Evolutionary conservation across 805 yeast species (phyloP).

Genomic region (Hyphopichia homilentoma): DNA sequence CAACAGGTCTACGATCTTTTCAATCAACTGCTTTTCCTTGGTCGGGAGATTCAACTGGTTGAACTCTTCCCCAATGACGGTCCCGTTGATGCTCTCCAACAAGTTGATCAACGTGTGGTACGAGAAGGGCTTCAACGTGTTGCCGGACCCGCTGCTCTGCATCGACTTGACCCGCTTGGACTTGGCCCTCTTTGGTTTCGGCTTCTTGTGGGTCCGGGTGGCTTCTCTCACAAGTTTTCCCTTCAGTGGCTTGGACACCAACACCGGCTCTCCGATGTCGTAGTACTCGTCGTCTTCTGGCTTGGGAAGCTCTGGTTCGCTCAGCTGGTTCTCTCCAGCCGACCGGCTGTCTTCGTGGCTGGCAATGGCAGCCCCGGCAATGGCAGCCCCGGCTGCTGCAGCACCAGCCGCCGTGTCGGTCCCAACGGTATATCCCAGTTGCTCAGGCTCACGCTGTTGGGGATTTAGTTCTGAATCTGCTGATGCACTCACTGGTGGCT

Average conservation of each 20-base stretch:
- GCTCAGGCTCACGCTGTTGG: too few species aligned
- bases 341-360: background rate
- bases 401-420: background rate
- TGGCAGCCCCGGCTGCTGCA: background rate
- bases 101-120: conserved; percentile 47
- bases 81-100: conserved; percentile 56
- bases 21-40: conserved; percentile 75
- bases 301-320: background rate
- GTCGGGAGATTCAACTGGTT: conserved; percentile 67
- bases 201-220: conserved; percentile 17
- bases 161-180: conserved; percentile 5
- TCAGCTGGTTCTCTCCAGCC: background rate
- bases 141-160: conserved; percentile 1
- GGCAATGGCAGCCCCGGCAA: background rate
- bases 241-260: conserved; percentile 26
- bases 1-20: conserved; percentile 80
- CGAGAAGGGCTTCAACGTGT: conserved; percentile 31
- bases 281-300: conserved; percentile 27
- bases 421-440: too few species aligned
- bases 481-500: too few species aligned
- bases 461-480: too few species aligned
- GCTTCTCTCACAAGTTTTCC: conserved; percentile 33
- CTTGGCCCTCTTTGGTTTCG: conserved; percentile 15
- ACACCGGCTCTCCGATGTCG: conserved; percentile 36
- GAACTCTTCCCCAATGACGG: conserved; percentile 67